These are phyloP conservation scores for Patellaria atrata DNA, from an alignment of 495 filamentous ascomycete species.

Conservation along the genomic window DNA sequence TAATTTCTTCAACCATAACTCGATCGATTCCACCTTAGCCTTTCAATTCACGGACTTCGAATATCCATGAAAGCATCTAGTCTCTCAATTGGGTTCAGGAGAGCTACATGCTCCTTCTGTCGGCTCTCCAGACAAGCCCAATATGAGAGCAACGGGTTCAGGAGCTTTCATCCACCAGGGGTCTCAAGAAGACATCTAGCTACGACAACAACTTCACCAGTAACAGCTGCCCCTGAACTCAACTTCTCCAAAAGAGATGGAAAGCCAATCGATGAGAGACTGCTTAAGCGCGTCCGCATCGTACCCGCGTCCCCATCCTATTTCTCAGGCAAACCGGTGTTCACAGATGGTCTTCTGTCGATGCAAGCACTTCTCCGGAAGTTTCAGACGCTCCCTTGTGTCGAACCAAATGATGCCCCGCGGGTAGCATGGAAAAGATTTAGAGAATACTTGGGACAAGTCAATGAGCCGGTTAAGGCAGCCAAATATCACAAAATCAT, in stretches of 20 bases:
- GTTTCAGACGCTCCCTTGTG: slow-evolving; percentile 54
- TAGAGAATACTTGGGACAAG: slow-evolving; percentile 53
- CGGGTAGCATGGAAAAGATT: slow-evolving; percentile 75
- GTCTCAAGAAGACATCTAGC: no score
- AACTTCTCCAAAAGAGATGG: not conserved
- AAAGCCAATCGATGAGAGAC: slow-evolving; percentile 31
- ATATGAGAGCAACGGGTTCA: no score
- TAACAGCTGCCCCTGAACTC: not conserved
- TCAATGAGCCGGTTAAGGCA: slow-evolving; percentile 64
- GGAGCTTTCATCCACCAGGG: no score
- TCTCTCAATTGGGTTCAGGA: no score
- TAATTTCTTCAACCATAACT: no score
- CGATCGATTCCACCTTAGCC: no score
- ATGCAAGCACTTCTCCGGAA: slow-evolving; percentile 55
- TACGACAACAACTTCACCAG: slow-evolving; percentile 2
- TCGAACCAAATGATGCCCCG: slow-evolving; percentile 48
- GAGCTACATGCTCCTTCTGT: no score
- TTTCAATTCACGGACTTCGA: no score
- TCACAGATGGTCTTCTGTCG: slow-evolving; percentile 69
- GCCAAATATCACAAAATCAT: slow-evolving; percentile 67
- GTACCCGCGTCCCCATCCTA: slow-evolving; percentile 80
- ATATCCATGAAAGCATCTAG: no score
- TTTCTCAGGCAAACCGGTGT: slow-evolving; percentile 72
- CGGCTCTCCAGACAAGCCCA: no score
- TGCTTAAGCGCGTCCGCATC: slow-evolving; percentile 43